Evolutionary conservation across 306 rosid genomes (phyloP).

Genomic region (Cucurbita argyrosperma): DNA sequence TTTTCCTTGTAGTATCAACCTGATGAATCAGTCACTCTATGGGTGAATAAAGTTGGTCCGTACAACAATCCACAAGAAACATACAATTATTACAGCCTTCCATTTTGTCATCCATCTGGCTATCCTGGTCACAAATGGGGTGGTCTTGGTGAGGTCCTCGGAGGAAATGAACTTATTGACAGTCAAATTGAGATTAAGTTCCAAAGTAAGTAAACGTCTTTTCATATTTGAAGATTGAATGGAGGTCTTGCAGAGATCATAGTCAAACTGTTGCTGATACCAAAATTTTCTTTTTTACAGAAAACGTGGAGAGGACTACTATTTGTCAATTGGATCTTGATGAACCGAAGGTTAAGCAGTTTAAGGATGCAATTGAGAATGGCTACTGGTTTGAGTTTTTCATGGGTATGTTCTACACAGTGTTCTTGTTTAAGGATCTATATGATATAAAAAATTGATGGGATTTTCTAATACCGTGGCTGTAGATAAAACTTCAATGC

Average conservation of each 20-base stretch:
- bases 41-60: slow-evolving; percentile 99
- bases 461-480: not conserved
- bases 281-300: slow-evolving; percentile 23
- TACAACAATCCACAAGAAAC: slow-evolving; percentile 99
- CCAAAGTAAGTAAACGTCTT: slow-evolving; percentile 32
- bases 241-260: slow-evolving; percentile 1
- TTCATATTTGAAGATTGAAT: slow-evolving; percentile 7
- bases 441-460: not conserved
- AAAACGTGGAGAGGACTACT: slow-evolving; percentile 53
- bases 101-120: slow-evolving; percentile 61
- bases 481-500: not conserved
- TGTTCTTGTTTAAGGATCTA: not conserved
- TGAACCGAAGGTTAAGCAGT: slow-evolving; percentile 56
- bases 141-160: slow-evolving; percentile 96
- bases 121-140: slow-evolving; percentile 89
- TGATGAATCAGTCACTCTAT: slow-evolving; percentile 58
- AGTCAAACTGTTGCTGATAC: not conserved
- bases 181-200: slow-evolving; percentile 72
- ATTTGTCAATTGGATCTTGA: slow-evolving; percentile 52
- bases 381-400: slow-evolving; percentile 95
- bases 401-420: slow-evolving; percentile 57
- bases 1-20: slow-evolving; percentile 48
- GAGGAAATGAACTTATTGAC: slow-evolving; percentile 94
- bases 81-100: slow-evolving; percentile 86
- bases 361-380: slow-evolving; percentile 87